phyloP scores from a whole-genome alignment of 2,329 filamentous ascomycete genomes.

The Penicillium polonicum region DNA sequence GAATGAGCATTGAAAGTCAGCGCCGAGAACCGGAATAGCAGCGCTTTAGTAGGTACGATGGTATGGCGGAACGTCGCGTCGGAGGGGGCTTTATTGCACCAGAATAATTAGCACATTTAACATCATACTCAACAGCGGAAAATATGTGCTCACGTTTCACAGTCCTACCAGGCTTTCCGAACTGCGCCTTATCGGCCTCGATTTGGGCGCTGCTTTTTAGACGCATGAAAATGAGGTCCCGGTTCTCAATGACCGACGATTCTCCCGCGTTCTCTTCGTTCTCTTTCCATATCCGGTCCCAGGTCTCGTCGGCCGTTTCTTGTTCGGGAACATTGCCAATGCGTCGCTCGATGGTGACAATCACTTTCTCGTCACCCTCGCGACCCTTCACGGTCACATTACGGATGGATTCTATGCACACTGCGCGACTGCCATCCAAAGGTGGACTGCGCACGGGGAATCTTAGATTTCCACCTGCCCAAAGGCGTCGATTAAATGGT shows the following conservation, averaged over 20 bases:
- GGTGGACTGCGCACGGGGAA: slow-evolving; percentile 46
- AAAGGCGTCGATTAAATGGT: slow-evolving; percentile 75
- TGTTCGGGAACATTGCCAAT: slow-evolving; percentile 44
- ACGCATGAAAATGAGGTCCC: slow-evolving; percentile 65
- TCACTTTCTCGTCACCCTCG: slow-evolving; percentile 56
- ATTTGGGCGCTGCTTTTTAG: slow-evolving; percentile 44
- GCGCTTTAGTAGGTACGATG: slow-evolving; percentile 64
- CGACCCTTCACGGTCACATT: slow-evolving; percentile 52
- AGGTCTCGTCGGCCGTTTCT: slow-evolving; percentile 36
- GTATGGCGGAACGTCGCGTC: slow-evolving; percentile 57
- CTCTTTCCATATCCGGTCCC: slow-evolving; percentile 45
- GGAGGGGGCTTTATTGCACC: slow-evolving; percentile 43
- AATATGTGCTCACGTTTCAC: slow-evolving; percentile 38
- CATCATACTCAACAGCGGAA: slow-evolving; percentile 2
- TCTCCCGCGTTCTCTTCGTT: slow-evolving; percentile 45
- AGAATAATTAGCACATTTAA: slow-evolving; percentile 18
- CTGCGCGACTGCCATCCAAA: slow-evolving; percentile 39
- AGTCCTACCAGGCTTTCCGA: slow-evolving; percentile 25
- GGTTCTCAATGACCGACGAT: slow-evolving; percentile 55
- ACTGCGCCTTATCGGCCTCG: slow-evolving; percentile 24
- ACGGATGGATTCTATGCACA: slow-evolving; percentile 50
- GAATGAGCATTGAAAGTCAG: slow-evolving; percentile 89
- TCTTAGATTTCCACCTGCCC: slow-evolving; percentile 75
- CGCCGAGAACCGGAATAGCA: slow-evolving; percentile 88
- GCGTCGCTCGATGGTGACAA: slow-evolving; percentile 59